Conservation (phyloP, 352 stramenopile genomes). For the Phytophthora ramorum region DNA sequence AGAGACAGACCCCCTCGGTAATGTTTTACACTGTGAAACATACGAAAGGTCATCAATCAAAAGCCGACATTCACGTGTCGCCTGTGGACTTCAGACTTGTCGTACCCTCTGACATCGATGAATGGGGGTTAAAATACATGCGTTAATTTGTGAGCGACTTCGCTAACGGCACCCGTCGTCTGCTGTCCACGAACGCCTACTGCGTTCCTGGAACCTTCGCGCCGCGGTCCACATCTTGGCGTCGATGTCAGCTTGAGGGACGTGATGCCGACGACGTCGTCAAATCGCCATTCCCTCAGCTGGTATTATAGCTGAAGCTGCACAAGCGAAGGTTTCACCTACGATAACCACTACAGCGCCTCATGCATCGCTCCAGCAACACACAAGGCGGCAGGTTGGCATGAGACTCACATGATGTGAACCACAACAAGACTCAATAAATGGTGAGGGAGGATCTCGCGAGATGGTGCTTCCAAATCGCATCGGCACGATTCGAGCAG, state of each 20-base stretch:
- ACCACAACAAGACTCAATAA: not conserved
- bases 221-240: not conserved
- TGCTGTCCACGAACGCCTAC: slow-evolving; percentile 19
- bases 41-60: no score
- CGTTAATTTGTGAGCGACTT: not conserved
- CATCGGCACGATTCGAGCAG: slow-evolving; percentile 1
- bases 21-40: no score
- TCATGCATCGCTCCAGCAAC: not conserved
- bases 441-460: not conserved
- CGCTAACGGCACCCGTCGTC: slow-evolving; percentile 11
- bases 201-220: not conserved
- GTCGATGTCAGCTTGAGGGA: not conserved
- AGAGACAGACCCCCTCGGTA: no score
- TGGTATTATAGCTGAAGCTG: not conserved
- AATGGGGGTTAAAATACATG: no score
- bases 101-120: no score
- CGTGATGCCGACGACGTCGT: slow-evolving; percentile 5
- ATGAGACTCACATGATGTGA: not conserved
- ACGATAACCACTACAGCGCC: not conserved
- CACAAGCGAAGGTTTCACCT: not conserved
- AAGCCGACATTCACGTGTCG: no score
- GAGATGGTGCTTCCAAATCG: slow-evolving; percentile 13
- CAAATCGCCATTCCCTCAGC: not conserved
- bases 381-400: no score
- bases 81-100: no score